Evolutionary conservation across 73 alveolate genomes (phyloP).

Genomic region (Vitrella brassicaformis): DNA sequence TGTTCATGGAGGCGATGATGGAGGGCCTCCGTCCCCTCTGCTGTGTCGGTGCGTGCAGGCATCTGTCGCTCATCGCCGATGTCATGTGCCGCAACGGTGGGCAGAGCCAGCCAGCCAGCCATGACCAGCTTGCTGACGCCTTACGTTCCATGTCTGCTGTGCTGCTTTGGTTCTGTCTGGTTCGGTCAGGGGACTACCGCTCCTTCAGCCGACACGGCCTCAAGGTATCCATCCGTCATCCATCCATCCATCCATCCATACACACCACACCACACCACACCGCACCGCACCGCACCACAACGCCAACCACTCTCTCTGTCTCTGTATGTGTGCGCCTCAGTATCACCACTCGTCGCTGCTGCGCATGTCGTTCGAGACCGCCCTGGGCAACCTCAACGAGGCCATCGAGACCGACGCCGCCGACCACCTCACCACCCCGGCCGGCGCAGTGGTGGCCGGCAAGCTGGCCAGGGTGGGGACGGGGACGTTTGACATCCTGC

Average conservation of each 20-base stretch:
- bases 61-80: constrained; percentile 87
- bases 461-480: constrained; percentile 56
- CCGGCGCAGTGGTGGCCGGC: constrained; percentile 53
- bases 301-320: constrained; percentile 43
- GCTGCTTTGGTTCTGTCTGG: no score
- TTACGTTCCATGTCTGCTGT: no score
- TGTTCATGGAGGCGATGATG: no score
- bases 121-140: no score
- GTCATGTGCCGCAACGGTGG: constrained; percentile 90
- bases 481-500: constrained; percentile 45
- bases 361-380: constrained; percentile 61
- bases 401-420: constrained; percentile 19
- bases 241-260: no score
- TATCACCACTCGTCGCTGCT: constrained; percentile 52
- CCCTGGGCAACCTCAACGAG: constrained; percentile 32
- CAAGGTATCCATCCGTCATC: no score
- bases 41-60: no score
- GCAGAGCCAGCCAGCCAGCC: constrained; percentile 65
- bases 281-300: no score
- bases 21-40: no score
- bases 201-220: no score
- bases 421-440: constrained; percentile 51
- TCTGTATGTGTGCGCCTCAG: constrained; percentile 71
- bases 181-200: no score
- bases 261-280: no score